Evolutionary conservation across 352 stramenopile species (phyloP).

Genomic region (Pythium guiyangense): DNA sequence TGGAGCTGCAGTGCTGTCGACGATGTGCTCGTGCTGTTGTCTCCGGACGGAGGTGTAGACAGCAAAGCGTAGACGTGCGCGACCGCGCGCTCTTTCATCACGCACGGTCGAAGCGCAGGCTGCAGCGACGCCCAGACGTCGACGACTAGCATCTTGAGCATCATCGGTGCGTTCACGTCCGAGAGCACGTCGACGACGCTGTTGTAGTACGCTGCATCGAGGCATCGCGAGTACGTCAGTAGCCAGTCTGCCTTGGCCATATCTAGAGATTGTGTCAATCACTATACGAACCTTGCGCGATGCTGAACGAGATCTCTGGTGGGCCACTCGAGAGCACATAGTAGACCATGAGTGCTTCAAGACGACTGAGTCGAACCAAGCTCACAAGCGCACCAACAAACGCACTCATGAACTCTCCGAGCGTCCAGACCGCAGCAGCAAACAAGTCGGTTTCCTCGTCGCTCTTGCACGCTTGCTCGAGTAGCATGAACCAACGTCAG

Average conservation of each 20-base stretch:
- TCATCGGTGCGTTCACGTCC: neutral
- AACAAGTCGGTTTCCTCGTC: neutral
- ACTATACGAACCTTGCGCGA: neutral
- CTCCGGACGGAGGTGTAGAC: neutral
- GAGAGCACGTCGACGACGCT: neutral
- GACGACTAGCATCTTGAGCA: constrained; percentile 1
- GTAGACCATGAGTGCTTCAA: too few relatives aligned
- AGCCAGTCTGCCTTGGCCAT: neutral
- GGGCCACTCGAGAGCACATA: too few relatives aligned
- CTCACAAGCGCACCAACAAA: neutral
- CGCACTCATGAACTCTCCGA: constrained; percentile 16
- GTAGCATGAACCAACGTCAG: too few relatives aligned
- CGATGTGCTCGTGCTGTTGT: neutral
- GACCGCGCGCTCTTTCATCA: constrained; percentile 6
- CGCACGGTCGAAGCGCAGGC: constrained; percentile 3
- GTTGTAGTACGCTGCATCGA: neutral
- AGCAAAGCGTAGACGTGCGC: constrained; percentile 1
- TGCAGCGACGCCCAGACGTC: constrained; percentile 13
- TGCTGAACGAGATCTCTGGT: constrained; percentile 1
- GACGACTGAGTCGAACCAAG: neutral
- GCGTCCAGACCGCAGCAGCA: constrained; percentile 6
- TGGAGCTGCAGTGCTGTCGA: neutral
- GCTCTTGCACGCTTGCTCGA: neutral
- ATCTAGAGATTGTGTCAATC: neutral
- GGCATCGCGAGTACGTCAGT: neutral